Conservation (phyloP, 2,329 filamentous ascomycete genomes). For the Daldinia eschscholtzii region DNA sequence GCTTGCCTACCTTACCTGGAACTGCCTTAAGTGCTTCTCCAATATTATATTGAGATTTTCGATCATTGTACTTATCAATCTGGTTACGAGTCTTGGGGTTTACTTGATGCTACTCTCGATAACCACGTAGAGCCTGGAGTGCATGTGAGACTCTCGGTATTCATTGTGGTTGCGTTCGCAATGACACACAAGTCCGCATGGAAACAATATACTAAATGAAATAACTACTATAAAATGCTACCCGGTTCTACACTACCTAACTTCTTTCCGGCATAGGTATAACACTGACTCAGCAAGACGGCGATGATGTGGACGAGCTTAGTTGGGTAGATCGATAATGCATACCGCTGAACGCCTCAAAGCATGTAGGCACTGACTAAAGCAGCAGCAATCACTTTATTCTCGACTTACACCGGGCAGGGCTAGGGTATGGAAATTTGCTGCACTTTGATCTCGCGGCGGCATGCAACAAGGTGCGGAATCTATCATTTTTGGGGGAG, state of each 20-base stretch:
- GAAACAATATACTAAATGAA: conserved; percentile 9
- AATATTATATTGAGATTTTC: conserved; percentile 37
- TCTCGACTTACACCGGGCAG: conserved; percentile 2
- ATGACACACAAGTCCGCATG: conserved; percentile 11
- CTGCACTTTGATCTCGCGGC: conserved; percentile 35
- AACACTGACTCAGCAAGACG: background rate
- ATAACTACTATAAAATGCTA: conserved; percentile 1
- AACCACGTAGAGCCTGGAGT: conserved; percentile 21
- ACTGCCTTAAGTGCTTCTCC: conserved; percentile 12
- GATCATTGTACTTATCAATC: conserved; percentile 19
- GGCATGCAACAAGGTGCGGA: conserved; percentile 12
- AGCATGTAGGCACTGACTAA: background rate
- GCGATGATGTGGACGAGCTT: conserved; percentile 1
- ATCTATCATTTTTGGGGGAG: conserved; percentile 3
- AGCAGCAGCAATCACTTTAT: conserved; percentile 16
- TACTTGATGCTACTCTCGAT: conserved; percentile 3
- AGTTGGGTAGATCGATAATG: conserved; percentile 4
- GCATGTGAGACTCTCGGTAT: background rate
- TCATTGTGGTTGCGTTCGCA: conserved; percentile 16
- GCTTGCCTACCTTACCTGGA: too few species aligned
- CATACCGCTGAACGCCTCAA: background rate
- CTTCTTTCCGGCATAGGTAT: conserved; percentile 10
- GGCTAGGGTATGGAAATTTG: conserved; percentile 1
- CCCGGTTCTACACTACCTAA: conserved; percentile 5
- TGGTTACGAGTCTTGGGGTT: conserved; percentile 26